Evolutionary conservation across 768 basidiomycete genomes (phyloP), one percentile per base, ranked within the genome.

Genomic region (Russula abietina): DNA sequence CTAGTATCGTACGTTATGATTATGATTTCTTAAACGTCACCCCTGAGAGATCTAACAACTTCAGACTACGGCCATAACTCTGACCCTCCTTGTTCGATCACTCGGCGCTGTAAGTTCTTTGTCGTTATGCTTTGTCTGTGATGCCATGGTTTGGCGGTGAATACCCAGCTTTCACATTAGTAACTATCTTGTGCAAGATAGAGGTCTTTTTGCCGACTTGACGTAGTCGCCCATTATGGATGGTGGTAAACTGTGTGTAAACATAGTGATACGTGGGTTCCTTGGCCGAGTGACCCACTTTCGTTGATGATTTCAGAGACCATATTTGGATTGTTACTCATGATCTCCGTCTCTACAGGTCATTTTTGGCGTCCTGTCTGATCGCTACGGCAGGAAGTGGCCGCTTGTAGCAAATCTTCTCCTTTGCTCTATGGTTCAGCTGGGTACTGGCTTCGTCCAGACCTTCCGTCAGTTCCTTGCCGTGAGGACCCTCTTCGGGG

Each of bases 311-410:
- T 12, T 39, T 28, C 16, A 17, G 39, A 45, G n/a, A 48, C 24
- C 12, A 22, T 26, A n/a, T 54, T 39, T 0, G 45, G 32, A 61
- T 49, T 26, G 6, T 24, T 14, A 43, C 60, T 65, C n/a, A 65
- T 28, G 28, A 36, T 16, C n/a, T 28, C 14, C 43, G 28, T 22
- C 43, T 19, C 36, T 55, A 24, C 46, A 76, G 76, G 60, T 93
- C 54, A 75, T 93, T 67, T 94, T 96, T 67, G 93, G 93, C 51
- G 72, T 93, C 48, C 68, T 88, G n/a, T 89, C 89, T 1, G 95
- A 97, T 72, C 84, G 95, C 4, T 96, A 79, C 72, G 95, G 95
- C 4, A 83, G 95, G 32, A 96, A 95, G 79, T 98, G 93, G 93
- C 93, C 93, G 4, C 79, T 95, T 5, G 84, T 96, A 32, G 66